Evolutionary conservation across 2,329 filamentous ascomycete species (phyloP).

Genomic region (Cylindrodendrum hubeiense): DNA sequence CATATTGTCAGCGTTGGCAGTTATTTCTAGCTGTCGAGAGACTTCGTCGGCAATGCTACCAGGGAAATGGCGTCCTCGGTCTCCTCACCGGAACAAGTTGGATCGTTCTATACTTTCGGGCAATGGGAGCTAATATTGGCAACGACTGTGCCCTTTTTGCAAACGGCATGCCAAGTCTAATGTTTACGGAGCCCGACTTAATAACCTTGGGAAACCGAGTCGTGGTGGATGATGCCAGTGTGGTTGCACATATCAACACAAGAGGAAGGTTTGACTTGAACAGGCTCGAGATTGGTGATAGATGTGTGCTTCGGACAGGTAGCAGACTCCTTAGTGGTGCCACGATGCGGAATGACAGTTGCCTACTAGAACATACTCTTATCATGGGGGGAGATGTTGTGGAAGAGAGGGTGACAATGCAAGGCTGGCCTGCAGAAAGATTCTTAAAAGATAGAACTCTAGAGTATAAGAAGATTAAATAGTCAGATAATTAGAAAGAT

Average conservation of each 20-base stretch:
- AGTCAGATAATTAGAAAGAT: too few relatives aligned
- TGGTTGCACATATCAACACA: slow-evolving; percentile 69
- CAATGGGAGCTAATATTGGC: slow-evolving; percentile 65
- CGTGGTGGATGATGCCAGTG: slow-evolving; percentile 65
- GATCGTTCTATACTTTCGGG: slow-evolving; percentile 65
- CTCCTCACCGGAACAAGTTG: slow-evolving; percentile 67
- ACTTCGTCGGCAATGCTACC: slow-evolving; percentile 63
- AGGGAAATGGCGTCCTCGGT: slow-evolving; percentile 62
- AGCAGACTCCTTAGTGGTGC: slow-evolving; percentile 66
- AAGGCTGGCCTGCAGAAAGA: slow-evolving; percentile 63
- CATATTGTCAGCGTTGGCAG: slow-evolving; percentile 71
- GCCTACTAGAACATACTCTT: slow-evolving; percentile 68
- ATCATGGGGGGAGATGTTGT: slow-evolving; percentile 69
- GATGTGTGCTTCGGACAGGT: slow-evolving; percentile 65
- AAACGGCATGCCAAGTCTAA: slow-evolving; percentile 63
- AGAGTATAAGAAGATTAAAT: too few relatives aligned
- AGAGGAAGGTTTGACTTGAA: slow-evolving; percentile 69
- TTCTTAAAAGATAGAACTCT: slow-evolving; percentile 15
- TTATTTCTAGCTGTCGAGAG: slow-evolving; percentile 65
- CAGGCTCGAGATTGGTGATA: slow-evolving; percentile 60
- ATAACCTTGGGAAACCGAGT: slow-evolving; percentile 66
- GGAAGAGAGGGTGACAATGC: slow-evolving; percentile 61
- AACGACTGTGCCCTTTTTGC: slow-evolving; percentile 67
- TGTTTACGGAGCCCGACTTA: slow-evolving; percentile 70
- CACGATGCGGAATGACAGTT: slow-evolving; percentile 64